A percentile compares a stretch with the other conserved stretches of the same genome.
These are phyloP conservation scores for Termitomyces sp. DNA, from an alignment of 768 basidiomycete species.

Conservation along the genomic window DNA sequence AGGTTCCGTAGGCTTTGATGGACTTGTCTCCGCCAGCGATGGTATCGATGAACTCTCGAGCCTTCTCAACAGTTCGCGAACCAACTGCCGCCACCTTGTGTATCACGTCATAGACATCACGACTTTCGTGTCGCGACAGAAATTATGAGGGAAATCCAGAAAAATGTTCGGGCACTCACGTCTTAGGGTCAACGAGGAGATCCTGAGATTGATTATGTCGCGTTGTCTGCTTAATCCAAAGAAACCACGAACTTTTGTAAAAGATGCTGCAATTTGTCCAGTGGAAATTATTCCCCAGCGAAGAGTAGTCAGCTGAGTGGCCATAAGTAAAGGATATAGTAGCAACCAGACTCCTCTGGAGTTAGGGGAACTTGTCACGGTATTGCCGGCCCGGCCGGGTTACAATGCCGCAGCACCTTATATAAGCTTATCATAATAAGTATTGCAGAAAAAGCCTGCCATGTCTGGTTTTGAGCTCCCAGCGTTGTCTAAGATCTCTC, in stretches of 20 bases:
- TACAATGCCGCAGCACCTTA: too few species aligned
- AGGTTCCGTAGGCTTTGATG: slow-evolving; percentile 67
- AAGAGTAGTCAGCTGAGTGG: slow-evolving; percentile 35
- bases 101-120: slow-evolving; percentile 54
- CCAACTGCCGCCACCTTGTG: slow-evolving; percentile 75
- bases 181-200: slow-evolving; percentile 66
- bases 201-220: slow-evolving; percentile 42
- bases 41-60: slow-evolving; percentile 59
- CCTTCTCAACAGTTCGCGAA: slow-evolving; percentile 65
- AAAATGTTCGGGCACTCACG: slow-evolving; percentile 26
- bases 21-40: slow-evolving; percentile 42
- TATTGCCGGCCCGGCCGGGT: background rate
- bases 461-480: slow-evolving; percentile 23
- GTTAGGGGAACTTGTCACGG: background rate
- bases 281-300: slow-evolving; percentile 90
- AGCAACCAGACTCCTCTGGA: background rate
- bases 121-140: slow-evolving; percentile 33
- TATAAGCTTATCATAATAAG: too few species aligned
- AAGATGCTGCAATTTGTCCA: slow-evolving; percentile 61
- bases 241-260: slow-evolving; percentile 48
- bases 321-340: slow-evolving; percentile 19
- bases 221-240: background rate
- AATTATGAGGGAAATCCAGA: background rate
- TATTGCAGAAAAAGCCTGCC: background rate
- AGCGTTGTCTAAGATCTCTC: slow-evolving; percentile 25